A percentile compares a stretch with the other conserved stretches of the same genome.
These are phyloP conservation scores for Croton laevigatus DNA, from an alignment of 441 rosid species.

Conservation along the genomic window DNA sequence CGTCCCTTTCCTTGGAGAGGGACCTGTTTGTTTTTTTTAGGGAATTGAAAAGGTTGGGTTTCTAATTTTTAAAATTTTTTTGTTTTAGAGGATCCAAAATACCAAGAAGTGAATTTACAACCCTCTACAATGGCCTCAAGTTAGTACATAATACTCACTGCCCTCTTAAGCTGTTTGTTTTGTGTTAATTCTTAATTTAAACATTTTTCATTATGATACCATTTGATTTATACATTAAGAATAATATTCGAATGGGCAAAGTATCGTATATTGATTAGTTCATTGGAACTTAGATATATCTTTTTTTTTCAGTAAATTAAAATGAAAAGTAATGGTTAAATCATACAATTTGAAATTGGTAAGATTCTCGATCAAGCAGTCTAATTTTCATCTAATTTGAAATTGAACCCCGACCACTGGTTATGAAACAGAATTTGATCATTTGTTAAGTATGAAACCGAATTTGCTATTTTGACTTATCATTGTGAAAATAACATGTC, in stretches of 20 bases:
- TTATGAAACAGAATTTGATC: too few relatives aligned
- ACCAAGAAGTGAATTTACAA: constrained; percentile 70
- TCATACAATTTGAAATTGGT: constrained; percentile 5
- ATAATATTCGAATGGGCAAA: not conserved
- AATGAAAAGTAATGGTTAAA: not conserved
- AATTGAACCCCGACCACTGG: too few relatives aligned
- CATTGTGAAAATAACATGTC: not conserved
- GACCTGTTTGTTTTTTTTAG: not conserved
- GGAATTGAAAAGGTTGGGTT: too few relatives aligned
- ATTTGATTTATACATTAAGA: not conserved
- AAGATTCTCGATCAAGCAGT: not conserved
- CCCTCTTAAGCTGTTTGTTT: not conserved
- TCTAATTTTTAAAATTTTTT: constrained; percentile 17
- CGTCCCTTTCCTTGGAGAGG: constrained; percentile 23
- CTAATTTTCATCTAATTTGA: not conserved
- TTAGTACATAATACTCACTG: constrained; percentile 32
- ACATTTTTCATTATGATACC: not conserved
- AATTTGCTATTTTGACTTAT: not conserved
- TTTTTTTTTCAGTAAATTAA: not conserved
- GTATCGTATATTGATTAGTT: not conserved
- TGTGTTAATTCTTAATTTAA: not conserved
- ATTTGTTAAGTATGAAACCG: not conserved
- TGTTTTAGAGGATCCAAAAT: constrained; percentile 55
- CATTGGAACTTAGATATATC: not conserved
- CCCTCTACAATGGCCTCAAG: constrained; percentile 86